Percentiles rank a stretch among this genome's conserved stretches.
phyloP scores from a whole-genome alignment of 306 rosid species.

The Cucumis cinereus region DNA sequence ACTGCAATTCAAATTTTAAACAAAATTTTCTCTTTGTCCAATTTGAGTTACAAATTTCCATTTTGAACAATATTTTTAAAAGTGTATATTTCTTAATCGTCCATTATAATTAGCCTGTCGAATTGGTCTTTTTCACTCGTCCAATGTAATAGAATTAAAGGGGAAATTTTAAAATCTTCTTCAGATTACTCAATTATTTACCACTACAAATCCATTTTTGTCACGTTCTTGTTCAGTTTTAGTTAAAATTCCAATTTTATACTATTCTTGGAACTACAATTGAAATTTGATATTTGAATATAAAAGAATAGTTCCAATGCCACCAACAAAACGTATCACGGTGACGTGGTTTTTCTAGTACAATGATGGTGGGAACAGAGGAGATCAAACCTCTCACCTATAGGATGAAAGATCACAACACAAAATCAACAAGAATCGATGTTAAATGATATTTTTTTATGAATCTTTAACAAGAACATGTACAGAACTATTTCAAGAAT shows the following conservation, averaged over 20 bases:
- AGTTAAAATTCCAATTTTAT: background rate
- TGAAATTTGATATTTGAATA: background rate
- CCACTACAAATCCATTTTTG: too few species aligned
- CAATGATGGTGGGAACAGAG: too few species aligned
- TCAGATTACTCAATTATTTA: too few species aligned
- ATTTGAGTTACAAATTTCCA: background rate
- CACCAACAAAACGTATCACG: background rate
- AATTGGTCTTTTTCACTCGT: background rate
- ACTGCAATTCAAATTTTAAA: background rate
- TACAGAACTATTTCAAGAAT: constrained; percentile 6
- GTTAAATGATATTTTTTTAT: background rate
- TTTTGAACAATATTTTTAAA: background rate
- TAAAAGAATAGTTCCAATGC: too few species aligned
- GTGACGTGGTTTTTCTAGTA: background rate
- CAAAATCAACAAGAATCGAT: background rate
- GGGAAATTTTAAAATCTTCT: too few species aligned
- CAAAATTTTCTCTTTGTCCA: background rate
- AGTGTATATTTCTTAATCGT: background rate
- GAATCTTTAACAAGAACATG: background rate
- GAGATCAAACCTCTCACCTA: too few species aligned
- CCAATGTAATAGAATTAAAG: background rate
- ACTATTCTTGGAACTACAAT: background rate
- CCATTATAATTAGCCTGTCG: background rate
- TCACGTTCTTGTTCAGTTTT: background rate
- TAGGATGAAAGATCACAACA: background rate